Evolutionary conservation across 2,329 filamentous ascomycete species (phyloP), one percentile per base, ranked within the genome.

Genomic region (Colletotrichum godetiae): DNA sequence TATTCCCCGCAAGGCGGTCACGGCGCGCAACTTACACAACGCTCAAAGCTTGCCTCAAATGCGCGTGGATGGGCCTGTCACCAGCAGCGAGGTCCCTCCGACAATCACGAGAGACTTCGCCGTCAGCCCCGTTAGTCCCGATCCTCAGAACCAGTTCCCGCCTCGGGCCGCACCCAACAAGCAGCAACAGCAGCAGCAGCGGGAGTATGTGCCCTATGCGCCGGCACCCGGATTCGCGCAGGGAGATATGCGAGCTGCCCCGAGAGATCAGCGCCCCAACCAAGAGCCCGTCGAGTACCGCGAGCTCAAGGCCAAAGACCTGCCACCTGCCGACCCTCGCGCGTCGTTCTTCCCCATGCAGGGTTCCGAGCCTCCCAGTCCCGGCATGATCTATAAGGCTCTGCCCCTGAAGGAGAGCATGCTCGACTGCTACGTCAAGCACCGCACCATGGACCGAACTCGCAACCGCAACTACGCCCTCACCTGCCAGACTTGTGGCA

Each of bases 401-500:
- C 79, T 79, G 8, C 83, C 86, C 1, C 79, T 90, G n/a, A 82
- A 80, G 63, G 82, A 86, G 59, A 80, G 81, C 1, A 84, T 86
- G 74, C 84, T 84, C 75, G 76, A 80, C 69, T 91, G 89, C 79
- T 83, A 87, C 69, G 84, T 85, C 53, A 78, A 79, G 4, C 89
- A 91, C 77, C 78, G 78, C 59, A 82, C 80, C 59, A 88, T 90
- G 86, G 82, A 86, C 67, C 80, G 83, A 49, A 84, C 85, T 66
- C 80, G 81, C 73, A 90, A 91, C 78, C 79, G 78, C 59, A 78
- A 84, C 76, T 87, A 89, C 77, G 83, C 88, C 2, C 81, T 90
- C 24, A 83, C 86, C 12, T 91, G 89, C 78, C 87, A 89, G 79
- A 83, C 86, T 4, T 91, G 89, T 79, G 83, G 83, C 65, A 82